Evolutionary conservation across 192 early-diverging fungal species (phyloP), one percentile per base, ranked within the genome.

Genomic region (Powellomyces hirtus): DNA sequence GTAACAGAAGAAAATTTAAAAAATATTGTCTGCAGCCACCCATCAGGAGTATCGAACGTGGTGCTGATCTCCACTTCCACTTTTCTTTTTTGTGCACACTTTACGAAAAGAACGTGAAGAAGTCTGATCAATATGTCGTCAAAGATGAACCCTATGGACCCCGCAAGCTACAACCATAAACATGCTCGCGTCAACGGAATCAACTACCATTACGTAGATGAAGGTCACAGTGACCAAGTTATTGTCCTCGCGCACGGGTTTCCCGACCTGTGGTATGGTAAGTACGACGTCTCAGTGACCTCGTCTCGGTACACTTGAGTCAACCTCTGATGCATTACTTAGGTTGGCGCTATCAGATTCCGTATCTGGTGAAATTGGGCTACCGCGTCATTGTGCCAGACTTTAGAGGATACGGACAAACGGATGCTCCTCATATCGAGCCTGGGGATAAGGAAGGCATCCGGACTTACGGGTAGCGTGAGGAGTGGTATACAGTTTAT

Each of bases 371-470:
- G 22, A n/a, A 24, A n/a, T 24, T 24, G 22, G 70, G 70, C 14
- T 79, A 62, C 38, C 70, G 75, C 35, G 78, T 76, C 13, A 68
- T 79, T 52, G 78, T 62, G 6, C 78, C 78, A 3, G 75, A 77
- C 59, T 33, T 76, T 29, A 35, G 37, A 7, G 78, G 78, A 6
- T 79, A 70, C 44, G 74, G 74, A n/a, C 44, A 75, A 65, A 68
- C 84, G 68, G 76, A 78, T 58, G 40, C 73, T 16, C 79, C 76
- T 1, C 38, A 60, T 1, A 74, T 72, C 13, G 40, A 66, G 3
- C 68, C 44, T 5, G 59, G 49, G 11, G 66, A 74, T 61, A 20
- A 42, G 16, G 66, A 69, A 14, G 70, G 30, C 16, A 30, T 75
- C 13, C 18, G 61, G 35, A 55, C 40, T 2, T 91, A 89, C 68